Evolutionary conservation across 805 yeast species (phyloP), one percentile per base, ranked within the genome.

Genomic region (Nakazawaea peltata): DNA sequence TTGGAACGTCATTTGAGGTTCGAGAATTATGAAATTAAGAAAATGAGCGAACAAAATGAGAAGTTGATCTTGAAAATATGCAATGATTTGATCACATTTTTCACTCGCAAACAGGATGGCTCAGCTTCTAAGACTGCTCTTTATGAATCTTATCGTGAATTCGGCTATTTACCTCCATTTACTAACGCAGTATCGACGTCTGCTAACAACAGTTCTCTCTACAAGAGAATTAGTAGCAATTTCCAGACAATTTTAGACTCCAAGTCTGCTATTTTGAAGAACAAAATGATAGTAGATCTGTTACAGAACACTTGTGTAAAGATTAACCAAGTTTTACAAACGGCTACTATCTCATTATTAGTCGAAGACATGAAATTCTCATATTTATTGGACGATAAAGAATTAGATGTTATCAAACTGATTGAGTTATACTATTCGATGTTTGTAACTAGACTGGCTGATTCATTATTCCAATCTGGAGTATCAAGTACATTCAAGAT

Each of bases 151-250:
- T 34, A 12, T 8, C 33, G 19, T 27, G 54, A 56, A 24, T 72
- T 61, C 50, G 78, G 79, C 1, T 77, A 76, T 46, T 49, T 79
- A 16, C 88, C 90, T 3, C 78, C 80, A 1, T 62, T 63, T 36
- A 64, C 86, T 1, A 82, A 80, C 47, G 70, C 81, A 7, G 57
- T 82, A 4, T 33, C 34, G 5, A 27, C 37, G 17, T 66, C 83
- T 30, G 64, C 81, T 2, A 51, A 76, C 24, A 63, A 69, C 43
- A 76, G 71, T 45, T 50, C 74, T 26, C 66, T 76, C 1, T 32
- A 25, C 18, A 61, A 59, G 3, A 59, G 63, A 2, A 53, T 79
- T 2, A 19, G 34, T 4, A 10, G 15, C 13, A 22, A 29, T 25
- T 37, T 37, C 13, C 34, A 32, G 22, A 33, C 25, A 21, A 29